A percentile compares a stretch with the other conserved stretches of the same genome.
Conservation (phyloP, 345 rosid genomes). For the Nephelium lappaceum region DNA sequence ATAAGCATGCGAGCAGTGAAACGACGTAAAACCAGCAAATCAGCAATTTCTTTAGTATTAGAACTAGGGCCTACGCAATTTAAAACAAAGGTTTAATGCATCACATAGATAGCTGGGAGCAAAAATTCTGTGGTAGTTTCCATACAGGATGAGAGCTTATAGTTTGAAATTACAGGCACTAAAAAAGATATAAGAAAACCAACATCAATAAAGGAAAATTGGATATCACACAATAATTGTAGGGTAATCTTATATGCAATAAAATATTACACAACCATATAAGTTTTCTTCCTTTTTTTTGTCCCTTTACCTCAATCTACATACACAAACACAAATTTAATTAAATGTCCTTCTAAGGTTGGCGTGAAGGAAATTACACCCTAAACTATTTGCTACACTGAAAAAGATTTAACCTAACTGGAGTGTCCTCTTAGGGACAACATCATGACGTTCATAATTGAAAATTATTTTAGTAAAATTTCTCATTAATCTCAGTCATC, state of each 20-base stretch:
- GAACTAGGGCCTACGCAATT: not conserved
- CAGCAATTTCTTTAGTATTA: not conserved
- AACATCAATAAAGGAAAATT: not conserved
- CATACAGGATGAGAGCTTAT: not conserved
- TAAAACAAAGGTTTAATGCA: not conserved
- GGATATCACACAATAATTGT: not conserved
- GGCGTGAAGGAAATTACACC: not conserved
- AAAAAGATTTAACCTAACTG: not conserved
- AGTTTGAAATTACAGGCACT: not conserved
- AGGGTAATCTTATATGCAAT: not conserved
- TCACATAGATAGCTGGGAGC: not conserved
- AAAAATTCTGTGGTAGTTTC: not conserved
- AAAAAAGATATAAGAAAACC: not conserved
- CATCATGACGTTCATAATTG: no score
- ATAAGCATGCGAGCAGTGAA: no score
- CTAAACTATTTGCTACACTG: not conserved
- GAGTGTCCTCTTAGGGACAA: not conserved
- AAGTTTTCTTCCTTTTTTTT: not conserved
- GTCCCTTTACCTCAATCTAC: no score
- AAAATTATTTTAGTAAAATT: no score
- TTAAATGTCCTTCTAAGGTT: no score
- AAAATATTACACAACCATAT: not conserved
- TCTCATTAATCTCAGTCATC: no score
- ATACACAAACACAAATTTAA: not conserved
- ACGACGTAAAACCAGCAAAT: not conserved